A percentile compares a stretch with the other conserved stretches of the same genome.
These are phyloP conservation scores for Diddensiella transvaalensis DNA, from an alignment of 805 yeast species.

Conservation along the genomic window DNA sequence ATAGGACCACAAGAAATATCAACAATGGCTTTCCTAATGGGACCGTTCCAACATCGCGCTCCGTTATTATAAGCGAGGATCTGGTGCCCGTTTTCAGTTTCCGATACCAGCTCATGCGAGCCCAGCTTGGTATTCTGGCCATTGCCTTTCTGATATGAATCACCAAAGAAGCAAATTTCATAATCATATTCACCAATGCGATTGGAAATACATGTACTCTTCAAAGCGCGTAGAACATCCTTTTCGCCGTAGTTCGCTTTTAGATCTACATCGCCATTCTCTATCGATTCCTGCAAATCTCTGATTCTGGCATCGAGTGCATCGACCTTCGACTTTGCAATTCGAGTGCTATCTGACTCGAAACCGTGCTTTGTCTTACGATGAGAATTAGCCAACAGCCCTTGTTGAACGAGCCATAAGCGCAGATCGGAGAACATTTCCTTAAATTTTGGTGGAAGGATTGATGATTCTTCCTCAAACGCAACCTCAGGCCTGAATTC, in stretches of 20 bases:
- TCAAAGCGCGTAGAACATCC: conserved; percentile 60
- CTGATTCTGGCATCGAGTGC: conserved; percentile 17
- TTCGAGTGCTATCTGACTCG: conserved; percentile 17
- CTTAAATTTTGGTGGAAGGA: conserved; percentile 1
- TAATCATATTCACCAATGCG: conserved; percentile 70
- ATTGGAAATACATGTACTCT: conserved; percentile 44
- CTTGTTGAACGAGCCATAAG: conserved; percentile 19
- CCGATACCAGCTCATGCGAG: conserved; percentile 18
- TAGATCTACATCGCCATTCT: conserved; percentile 21
- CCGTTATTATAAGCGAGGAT: conserved; percentile 55
- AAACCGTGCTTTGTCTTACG: conserved; percentile 1
- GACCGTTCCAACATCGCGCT: conserved; percentile 92
- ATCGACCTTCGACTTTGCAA: conserved; percentile 20
- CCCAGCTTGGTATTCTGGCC: conserved; percentile 55
- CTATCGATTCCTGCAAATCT: conserved; percentile 21
- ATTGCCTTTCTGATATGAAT: conserved; percentile 53
- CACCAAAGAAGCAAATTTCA: conserved; percentile 54
- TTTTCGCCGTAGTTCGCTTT: conserved; percentile 48
- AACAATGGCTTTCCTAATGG: conserved; percentile 66
- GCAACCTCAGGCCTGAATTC: conserved; percentile 8
- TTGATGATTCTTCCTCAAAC: not conserved
- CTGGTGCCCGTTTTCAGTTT: conserved; percentile 27
- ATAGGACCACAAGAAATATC: conserved; percentile 63
- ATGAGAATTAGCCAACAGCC: conserved; percentile 14
- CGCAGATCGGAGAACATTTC: not conserved